A percentile compares a stretch with the other conserved stretches of the same genome.
phyloP scores from a whole-genome alignment of 495 filamentous ascomycete genomes.

The Neurospora intermedia region DNA sequence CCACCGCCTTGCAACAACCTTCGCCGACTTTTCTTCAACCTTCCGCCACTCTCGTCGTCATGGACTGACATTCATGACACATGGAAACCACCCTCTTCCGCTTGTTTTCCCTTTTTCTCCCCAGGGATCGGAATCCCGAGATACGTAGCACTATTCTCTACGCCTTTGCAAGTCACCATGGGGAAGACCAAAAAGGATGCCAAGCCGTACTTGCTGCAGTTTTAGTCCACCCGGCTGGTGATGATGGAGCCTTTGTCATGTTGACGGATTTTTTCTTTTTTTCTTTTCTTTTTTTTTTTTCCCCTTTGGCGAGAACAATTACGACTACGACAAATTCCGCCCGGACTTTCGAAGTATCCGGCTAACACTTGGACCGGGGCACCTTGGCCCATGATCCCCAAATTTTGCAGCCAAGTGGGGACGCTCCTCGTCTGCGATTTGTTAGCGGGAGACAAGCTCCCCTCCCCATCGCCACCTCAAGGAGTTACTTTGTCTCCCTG shows the following conservation, averaged over 20 bases:
- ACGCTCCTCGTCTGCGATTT: background rate
- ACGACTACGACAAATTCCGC: background rate
- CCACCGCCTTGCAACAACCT: background rate
- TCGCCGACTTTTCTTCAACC: background rate
- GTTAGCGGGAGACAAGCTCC: background rate
- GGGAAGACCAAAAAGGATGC: conserved; percentile 2
- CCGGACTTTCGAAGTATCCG: background rate
- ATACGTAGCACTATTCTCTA: background rate
- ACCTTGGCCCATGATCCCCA: background rate
- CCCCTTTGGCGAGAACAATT: background rate
- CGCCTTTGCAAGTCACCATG: background rate
- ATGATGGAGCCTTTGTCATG: background rate
- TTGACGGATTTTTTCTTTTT: background rate
- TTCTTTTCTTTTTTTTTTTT: too few relatives aligned
- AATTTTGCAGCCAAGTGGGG: background rate
- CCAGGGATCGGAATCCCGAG: background rate
- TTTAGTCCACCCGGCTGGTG: background rate
- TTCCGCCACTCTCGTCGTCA: background rate
- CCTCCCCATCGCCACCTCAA: background rate
- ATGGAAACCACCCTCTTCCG: background rate
- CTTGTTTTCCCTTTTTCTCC: background rate
- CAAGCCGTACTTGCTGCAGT: conserved; percentile 4
- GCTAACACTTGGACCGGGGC: background rate
- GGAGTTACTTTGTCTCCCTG: background rate
- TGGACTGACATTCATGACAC: background rate